Evolutionary conservation across 2,329 filamentous ascomycete species (phyloP).

Genomic region (Rutstroemia sp.): DNA sequence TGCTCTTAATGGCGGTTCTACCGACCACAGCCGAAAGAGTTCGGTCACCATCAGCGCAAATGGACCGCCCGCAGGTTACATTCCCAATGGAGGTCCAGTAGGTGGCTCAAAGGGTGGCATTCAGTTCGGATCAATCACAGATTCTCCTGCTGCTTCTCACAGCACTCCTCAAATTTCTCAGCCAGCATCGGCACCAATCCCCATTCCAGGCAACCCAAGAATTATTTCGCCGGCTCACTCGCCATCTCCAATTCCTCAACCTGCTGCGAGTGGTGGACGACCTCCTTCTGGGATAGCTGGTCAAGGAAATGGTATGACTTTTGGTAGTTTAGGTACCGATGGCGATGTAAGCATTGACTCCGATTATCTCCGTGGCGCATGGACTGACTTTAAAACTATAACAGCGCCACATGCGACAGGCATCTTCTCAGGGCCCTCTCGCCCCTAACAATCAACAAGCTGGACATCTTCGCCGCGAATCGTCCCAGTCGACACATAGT

Average conservation of each 20-base stretch:
- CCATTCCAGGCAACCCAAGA: conserved; percentile 61
- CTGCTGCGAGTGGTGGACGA: conserved; percentile 62
- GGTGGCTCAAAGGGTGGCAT: conserved; percentile 56
- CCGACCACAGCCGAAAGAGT: conserved; percentile 74
- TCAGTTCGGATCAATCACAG: conserved; percentile 72
- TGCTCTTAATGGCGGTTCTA: conserved; percentile 60
- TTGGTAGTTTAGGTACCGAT: conserved; percentile 77
- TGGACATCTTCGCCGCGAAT: conserved; percentile 80
- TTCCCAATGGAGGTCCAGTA: conserved; percentile 68
- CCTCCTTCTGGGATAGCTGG: conserved; percentile 70
- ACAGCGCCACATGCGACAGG: conserved; percentile 63
- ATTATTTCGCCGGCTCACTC: conserved; percentile 80
- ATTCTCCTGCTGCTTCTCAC: conserved; percentile 59
- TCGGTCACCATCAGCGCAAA: conserved; percentile 89
- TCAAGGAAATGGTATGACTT: conserved; percentile 64
- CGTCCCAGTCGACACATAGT: conserved; percentile 73
- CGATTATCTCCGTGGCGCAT: conserved; percentile 20
- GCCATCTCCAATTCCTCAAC: conserved; percentile 88
- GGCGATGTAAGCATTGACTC: conserved; percentile 59
- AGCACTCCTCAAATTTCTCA: conserved; percentile 53
- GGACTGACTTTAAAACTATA: conserved; percentile 22
- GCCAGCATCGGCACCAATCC: conserved; percentile 45
- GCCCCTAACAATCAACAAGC: conserved; percentile 52
- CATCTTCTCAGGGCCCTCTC: conserved; percentile 53
- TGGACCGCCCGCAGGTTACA: conserved; percentile 66